Evolutionary conservation across 208 protist genomes (phyloP), one percentile per base, ranked within the genome.

Genomic region (Leishmania gerbilli): DNA sequence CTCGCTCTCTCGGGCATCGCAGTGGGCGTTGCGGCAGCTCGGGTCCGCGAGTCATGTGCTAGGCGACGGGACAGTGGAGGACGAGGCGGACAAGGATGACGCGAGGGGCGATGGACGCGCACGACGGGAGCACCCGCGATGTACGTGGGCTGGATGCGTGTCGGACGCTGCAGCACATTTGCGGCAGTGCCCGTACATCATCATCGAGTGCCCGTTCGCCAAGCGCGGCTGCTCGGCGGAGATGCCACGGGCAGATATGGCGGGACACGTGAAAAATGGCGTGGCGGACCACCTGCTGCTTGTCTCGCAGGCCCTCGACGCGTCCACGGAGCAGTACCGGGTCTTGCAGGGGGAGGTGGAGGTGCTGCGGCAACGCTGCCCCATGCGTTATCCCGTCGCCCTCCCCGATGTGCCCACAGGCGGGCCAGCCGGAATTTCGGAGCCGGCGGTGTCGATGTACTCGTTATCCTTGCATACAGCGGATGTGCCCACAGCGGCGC

Each of bases 291-390:
- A 91, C 77, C 80, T 88, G 17, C 45, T 79, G 24, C 86, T 91
- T 7, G 37, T 87, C 34, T 74, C 68, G 62, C 37, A 62, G 9
- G 56, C 77, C 24, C 89, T 88, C 34, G 45, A 56, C 21, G 40
- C 74, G 9, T 74, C 84, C 37, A 49, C 76, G 74, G 76, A 81
- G 47, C 80, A 81, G 74, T 69, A 76, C 53, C 31, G 58, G 1
- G 84, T 76, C 56, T 79, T 90, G 71, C 72, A 84, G 68, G 83
- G 87, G 67, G 85, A 91, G 74, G 74, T 87, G n/a, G 86, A 91
- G 31, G 85, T 91, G 47, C 77, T 87, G 71, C 85, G 85, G 40
- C 82, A 37, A 65, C 75, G 79, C 47, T 76, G 76, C 49, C 13
- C 74, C 55, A 77, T 77, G 74, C 5, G 21, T n/a, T 60, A 76